Conservation (phyloP, 257 asterid species). For the Plectranthus barbatus region DNA sequence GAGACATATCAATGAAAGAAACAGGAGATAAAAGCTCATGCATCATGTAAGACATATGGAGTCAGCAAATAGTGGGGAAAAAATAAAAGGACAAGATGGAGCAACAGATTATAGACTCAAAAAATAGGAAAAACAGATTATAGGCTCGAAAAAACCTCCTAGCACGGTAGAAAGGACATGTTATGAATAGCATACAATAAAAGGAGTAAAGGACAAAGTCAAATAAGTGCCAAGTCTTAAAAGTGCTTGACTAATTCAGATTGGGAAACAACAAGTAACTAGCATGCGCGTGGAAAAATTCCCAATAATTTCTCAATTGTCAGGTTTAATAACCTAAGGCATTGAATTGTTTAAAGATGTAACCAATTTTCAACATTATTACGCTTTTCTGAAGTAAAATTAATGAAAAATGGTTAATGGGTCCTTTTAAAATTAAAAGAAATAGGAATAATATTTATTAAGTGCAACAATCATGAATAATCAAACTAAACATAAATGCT, state of each 20-base stretch:
- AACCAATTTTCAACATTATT: background rate
- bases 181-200: background rate
- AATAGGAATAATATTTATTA: background rate
- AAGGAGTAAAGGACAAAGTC: background rate
- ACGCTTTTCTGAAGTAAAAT: background rate
- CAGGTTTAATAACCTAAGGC: background rate
- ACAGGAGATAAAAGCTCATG: background rate
- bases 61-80: background rate
- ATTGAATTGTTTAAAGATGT: slow-evolving; percentile 5
- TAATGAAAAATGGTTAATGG: slow-evolving; percentile 1
- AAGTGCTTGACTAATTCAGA: background rate
- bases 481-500: slow-evolving; percentile 5
- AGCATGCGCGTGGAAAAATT: background rate
- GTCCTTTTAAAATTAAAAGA: background rate
- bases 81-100: background rate
- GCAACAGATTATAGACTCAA: background rate
- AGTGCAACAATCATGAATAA: slow-evolving; percentile 4
- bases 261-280: background rate
- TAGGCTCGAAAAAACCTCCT: background rate
- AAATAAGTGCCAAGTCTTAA: background rate
- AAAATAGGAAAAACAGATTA: background rate
- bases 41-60: background rate
- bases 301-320: background rate
- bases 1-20: background rate
- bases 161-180: background rate